These are phyloP conservation scores for Alternaria metachromatica DNA, from an alignment of 2,329 filamentous ascomycete genomes.

Conservation along the genomic window DNA sequence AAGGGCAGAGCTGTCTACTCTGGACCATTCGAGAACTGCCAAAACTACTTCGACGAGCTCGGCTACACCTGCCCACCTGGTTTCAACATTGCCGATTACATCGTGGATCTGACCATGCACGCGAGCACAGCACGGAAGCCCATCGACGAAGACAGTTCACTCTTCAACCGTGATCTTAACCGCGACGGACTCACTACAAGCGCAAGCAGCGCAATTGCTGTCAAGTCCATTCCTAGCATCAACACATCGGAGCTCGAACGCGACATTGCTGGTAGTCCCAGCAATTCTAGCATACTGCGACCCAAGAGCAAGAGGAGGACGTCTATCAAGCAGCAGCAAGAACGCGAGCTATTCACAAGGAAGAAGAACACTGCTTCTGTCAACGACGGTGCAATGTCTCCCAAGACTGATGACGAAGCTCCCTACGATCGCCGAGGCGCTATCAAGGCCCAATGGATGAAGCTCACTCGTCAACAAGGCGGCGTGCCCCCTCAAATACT, in stretches of 20 bases:
- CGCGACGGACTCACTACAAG: conserved; percentile 71
- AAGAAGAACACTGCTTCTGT: conserved; percentile 67
- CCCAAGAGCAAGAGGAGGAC: conserved; percentile 75
- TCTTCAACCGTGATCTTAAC: conserved; percentile 68
- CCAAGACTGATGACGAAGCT: conserved; percentile 69
- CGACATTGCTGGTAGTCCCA: conserved; percentile 61
- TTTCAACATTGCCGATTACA: conserved; percentile 98
- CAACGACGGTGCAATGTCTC: conserved; percentile 59
- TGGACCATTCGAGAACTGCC: conserved; percentile 85
- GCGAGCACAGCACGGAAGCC: conserved; percentile 67
- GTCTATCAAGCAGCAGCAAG: conserved; percentile 85
- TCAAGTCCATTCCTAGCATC: conserved; percentile 88
- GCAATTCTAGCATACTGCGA: conserved; percentile 64
- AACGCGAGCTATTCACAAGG: conserved; percentile 87
- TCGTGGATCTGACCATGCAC: conserved; percentile 98
- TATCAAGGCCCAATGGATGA: conserved; percentile 65
- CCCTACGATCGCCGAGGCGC: conserved; percentile 58
- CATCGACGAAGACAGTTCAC: conserved; percentile 63
- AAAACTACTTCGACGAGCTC: conserved; percentile 88
- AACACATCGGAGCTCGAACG: conserved; percentile 78
- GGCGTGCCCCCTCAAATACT: conserved; percentile 65
- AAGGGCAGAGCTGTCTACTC: conserved; percentile 92
- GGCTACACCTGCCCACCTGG: conserved; percentile 94
- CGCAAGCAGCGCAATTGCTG: conserved; percentile 83
- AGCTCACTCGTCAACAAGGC: conserved; percentile 61